Base-by-base conservation (phyloP, 2,329 filamentous ascomycete genomes). In the Fusarium clavum region DNA sequence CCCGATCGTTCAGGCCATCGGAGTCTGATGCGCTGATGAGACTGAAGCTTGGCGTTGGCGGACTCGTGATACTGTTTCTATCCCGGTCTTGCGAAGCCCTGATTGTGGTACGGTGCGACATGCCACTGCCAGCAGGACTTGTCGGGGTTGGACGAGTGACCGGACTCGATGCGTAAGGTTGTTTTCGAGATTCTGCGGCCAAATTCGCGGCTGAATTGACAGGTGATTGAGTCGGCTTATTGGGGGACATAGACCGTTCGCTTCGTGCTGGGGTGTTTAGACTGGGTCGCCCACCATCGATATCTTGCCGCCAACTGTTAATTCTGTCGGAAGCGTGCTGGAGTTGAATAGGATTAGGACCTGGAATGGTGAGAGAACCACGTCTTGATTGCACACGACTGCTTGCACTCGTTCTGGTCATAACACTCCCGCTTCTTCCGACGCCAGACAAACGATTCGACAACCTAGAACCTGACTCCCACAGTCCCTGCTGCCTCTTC, bases 241-340 rank as follows among this genome's bases (percentile, higher is more conserved):
- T 82, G 0, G 88, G 88, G 5, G 88, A 90, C 5, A 86, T 73
- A 5, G 87, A 90, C 13, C 88, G 83, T 65, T 88, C 85, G 59
- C 81, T 86, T n/a, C 82, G 79, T 7, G 79, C 76, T 1, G 84
- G 78, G 1, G 82, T 82, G 25, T 81, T 77, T 27, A 81, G 80
- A 51, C 77, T 78, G 2, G 80, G 78, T 18, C 82, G 78, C 13
- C 78, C 64, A 20, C 81, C 79, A 47, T 87, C 86, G 14, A 90
- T 83, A 22, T 85, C 86, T 58, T 97, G 93, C 6, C 94, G 89
- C 95, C 95, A 99, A 52, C 89, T 92, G 70, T 97, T 86, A 70
- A 98, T 98, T 18, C 93, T 88, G 69, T 98, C 95, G 2, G 91
- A 84, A 2, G 79, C 74, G 48, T 75, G 78, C 62, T 79, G 81